Evolutionary conservation across 768 basidiomycete species (phyloP).

Genomic region (Termitomyces sp.): DNA sequence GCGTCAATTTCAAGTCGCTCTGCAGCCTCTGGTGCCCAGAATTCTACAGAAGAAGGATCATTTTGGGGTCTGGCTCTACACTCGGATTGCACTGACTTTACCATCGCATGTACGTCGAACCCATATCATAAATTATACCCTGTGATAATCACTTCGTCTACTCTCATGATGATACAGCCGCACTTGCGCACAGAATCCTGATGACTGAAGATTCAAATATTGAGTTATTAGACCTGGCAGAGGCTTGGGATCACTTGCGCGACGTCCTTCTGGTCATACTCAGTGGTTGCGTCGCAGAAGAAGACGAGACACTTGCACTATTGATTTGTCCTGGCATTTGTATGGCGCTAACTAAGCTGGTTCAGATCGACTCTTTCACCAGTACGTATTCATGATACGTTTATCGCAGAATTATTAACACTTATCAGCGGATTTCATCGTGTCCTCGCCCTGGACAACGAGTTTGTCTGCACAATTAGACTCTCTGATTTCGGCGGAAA

Average conservation of each 20-base stretch:
- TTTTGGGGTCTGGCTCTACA: constrained; percentile 35
- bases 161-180: constrained; percentile 33
- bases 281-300: constrained; percentile 37
- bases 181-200: constrained; percentile 42
- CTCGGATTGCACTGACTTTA: constrained; percentile 26
- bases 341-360: constrained; percentile 38
- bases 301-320: constrained; percentile 49
- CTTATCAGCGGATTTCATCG: constrained; percentile 22
- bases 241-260: constrained; percentile 54
- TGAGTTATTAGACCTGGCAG: constrained; percentile 38
- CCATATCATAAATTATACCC: neutral
- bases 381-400: constrained; percentile 21
- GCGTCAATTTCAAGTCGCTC: constrained; percentile 19
- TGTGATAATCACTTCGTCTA: neutral
- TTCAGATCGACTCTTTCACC: constrained; percentile 19
- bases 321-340: constrained; percentile 49
- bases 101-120: constrained; percentile 31
- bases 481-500: constrained; percentile 19
- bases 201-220: constrained; percentile 17
- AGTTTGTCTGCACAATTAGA: constrained; percentile 39
- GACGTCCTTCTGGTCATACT: constrained; percentile 47
- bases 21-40: constrained; percentile 14
- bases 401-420: neutral
- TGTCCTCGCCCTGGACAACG: constrained; percentile 49
- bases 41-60: constrained; percentile 23